These are phyloP conservation scores for Musa balbisiana DNA, from an alignment of 202 grass and related monocot species.

Conservation along the genomic window DNA sequence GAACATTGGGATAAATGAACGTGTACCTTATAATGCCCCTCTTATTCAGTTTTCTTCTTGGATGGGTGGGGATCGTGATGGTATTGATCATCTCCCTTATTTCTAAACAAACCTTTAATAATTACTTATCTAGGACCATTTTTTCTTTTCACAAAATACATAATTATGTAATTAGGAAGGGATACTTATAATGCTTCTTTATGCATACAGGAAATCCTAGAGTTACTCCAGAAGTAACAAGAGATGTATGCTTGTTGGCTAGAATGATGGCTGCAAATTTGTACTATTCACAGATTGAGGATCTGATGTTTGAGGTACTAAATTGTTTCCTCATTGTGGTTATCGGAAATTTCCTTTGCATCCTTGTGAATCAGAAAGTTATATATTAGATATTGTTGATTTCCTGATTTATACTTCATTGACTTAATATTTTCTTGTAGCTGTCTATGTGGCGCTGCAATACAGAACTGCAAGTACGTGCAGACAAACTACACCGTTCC, in stretches of 20 bases:
- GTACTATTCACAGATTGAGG: conserved; percentile 92
- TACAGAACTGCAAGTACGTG: conserved; percentile 57
- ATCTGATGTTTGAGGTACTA: conserved; percentile 94
- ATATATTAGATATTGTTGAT: conserved; percentile 7
- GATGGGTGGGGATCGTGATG: conserved; percentile 99
- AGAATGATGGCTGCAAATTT: conserved; percentile 89
- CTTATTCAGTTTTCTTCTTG: conserved; percentile 99
- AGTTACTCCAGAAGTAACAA: conserved; percentile 97
- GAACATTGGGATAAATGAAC: conserved; percentile 87
- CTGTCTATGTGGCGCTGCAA: conserved; percentile 96
- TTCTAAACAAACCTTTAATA: conserved; percentile 4
- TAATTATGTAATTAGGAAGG: not conserved
- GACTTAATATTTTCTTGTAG: conserved; percentile 25
- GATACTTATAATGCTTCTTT: not conserved
- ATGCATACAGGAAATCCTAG: conserved; percentile 83
- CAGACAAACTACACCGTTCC: conserved; percentile 59
- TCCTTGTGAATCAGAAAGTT: conserved; percentile 4
- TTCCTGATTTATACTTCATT: conserved; percentile 9
- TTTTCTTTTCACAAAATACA: not conserved
- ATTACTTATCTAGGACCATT: not conserved
- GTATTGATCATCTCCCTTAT: conserved; percentile 30
- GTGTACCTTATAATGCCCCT: conserved; percentile 85
- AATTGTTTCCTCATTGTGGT: not conserved
- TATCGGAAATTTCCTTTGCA: not conserved
- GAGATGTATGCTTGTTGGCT: conserved; percentile 94